Conservation (phyloP, 192 early-diverging fungal species). For the Backusella liffmaniae region DNA sequence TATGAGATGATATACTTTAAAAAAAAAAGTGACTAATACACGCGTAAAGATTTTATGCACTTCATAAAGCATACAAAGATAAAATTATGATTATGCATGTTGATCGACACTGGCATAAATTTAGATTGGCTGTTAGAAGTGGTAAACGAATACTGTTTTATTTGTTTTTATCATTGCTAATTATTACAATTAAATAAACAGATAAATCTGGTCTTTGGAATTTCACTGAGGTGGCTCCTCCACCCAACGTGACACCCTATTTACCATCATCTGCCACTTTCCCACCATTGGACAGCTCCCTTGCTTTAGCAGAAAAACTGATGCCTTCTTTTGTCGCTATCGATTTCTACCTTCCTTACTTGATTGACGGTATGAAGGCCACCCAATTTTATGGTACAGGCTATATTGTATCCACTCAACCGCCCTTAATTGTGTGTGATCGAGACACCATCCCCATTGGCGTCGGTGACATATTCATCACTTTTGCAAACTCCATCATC, state of each 20-base stretch:
- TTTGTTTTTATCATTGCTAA: not conserved
- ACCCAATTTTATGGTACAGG: conserved; percentile 73
- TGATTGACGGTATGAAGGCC: conserved; percentile 72
- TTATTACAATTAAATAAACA: not conserved
- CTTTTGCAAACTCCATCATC: conserved; percentile 84
- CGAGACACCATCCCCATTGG: conserved; percentile 79
- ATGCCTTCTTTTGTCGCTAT: conserved; percentile 84
- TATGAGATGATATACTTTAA: not conserved
- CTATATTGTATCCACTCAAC: conserved; percentile 74
- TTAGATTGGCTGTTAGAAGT: conserved; percentile 77
- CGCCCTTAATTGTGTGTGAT: conserved; percentile 79
- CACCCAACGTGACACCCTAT: conserved; percentile 45
- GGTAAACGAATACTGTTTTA: conserved; percentile 29
- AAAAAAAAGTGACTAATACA: not conserved
- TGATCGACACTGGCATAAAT: conserved; percentile 85
- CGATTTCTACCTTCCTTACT: conserved; percentile 77
- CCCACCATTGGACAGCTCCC: conserved; percentile 63
- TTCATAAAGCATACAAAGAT: conserved; percentile 79
- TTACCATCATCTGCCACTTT: conserved; percentile 70
- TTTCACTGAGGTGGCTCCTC: conserved; percentile 65
- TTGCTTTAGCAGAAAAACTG: conserved; percentile 69
- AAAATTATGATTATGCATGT: conserved; percentile 83
- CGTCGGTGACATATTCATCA: conserved; percentile 78
- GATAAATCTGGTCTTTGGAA: conserved; percentile 80
- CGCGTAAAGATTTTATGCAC: conserved; percentile 62